Percentiles rank a stretch among this genome's conserved stretches.
phyloP scores from a whole-genome alignment of 2,329 filamentous ascomycete genomes.

The Hypocreales sp. region DNA sequence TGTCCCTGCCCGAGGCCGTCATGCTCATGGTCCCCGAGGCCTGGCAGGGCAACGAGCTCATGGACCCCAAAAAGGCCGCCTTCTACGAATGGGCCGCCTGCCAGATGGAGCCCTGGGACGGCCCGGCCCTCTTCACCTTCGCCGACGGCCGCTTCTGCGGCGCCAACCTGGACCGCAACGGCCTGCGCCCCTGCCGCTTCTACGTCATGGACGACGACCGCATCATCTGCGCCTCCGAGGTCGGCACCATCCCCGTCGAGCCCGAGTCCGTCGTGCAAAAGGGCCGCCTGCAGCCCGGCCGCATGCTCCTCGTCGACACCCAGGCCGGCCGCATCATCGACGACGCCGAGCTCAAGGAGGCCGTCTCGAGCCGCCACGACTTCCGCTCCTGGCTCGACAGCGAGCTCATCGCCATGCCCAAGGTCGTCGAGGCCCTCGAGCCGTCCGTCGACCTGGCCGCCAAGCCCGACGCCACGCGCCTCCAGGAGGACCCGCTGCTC shows the following conservation, averaged over 20 bases:
- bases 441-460: constrained; percentile 47
- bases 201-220: constrained; percentile 94
- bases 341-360: constrained; percentile 79
- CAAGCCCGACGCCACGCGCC: constrained; percentile 49
- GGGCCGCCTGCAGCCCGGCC: constrained; percentile 82
- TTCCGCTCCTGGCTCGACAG: constrained; percentile 81
- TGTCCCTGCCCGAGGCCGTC: constrained; percentile 87
- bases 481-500: constrained; percentile 75
- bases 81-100: constrained; percentile 99
- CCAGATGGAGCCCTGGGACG: constrained; percentile 98
- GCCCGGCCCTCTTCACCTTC: constrained; percentile 91
- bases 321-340: constrained; percentile 82
- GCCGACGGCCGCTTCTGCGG: constrained; percentile 93
- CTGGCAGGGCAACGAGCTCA: constrained; percentile 84
- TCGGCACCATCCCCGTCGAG: constrained; percentile 83
- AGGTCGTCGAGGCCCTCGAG: constrained; percentile 49
- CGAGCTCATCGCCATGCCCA: constrained; percentile 68
- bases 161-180: constrained; percentile 92
- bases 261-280: constrained; percentile 85
- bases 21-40: constrained; percentile 99
- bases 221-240: constrained; percentile 93
- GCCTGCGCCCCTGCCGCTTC: constrained; percentile 87
- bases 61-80: constrained; percentile 90
- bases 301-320: constrained; percentile 93
- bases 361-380: constrained; percentile 72